Percentiles rank a stretch among this genome's conserved stretches.
Evolutionary conservation across 2,329 filamentous ascomycete species (phyloP).

Genomic region (Colletotrichum incanum): DNA sequence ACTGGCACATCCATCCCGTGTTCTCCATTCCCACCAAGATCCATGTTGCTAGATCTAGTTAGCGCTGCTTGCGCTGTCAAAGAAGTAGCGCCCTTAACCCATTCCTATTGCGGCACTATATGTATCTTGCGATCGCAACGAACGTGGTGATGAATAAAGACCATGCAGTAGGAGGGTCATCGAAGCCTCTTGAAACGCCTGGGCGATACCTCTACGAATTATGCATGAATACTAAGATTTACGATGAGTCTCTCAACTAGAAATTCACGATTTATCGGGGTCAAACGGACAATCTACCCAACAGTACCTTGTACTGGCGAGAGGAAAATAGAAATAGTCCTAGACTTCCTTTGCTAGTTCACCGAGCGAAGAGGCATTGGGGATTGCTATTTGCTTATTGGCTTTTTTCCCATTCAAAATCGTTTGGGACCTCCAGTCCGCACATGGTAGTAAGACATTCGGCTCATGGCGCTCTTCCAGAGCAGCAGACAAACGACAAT

Average conservation of each 20-base stretch:
- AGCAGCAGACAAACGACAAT: not conserved
- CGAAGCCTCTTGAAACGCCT: not conserved
- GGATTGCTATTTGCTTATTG: no score
- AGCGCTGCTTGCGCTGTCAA: not conserved
- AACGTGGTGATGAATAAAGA: not conserved
- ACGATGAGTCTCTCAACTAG: not conserved
- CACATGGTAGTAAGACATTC: not conserved
- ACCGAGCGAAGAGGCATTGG: no score
- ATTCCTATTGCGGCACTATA: not conserved
- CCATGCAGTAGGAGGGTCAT: not conserved
- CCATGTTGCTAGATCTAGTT: conserved; percentile 6
- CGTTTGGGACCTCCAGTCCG: not conserved
- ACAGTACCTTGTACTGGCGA: not conserved
- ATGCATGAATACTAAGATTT: not conserved
- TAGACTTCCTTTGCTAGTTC: not conserved
- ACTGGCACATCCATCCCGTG: not conserved
- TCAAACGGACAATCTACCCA: no score
- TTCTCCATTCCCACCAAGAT: not conserved
- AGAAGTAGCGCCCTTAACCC: not conserved
- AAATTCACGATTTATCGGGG: not conserved
- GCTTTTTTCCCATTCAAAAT: not conserved
- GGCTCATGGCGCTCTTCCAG: not conserved
- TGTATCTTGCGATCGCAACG: not conserved
- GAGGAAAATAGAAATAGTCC: not conserved
- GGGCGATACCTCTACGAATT: not conserved